A percentile compares a stretch with the other conserved stretches of the same genome.
Evolutionary conservation across 2,329 filamentous ascomycete genomes (phyloP).

Genomic region (Phaeosphaeria sp.): DNA sequence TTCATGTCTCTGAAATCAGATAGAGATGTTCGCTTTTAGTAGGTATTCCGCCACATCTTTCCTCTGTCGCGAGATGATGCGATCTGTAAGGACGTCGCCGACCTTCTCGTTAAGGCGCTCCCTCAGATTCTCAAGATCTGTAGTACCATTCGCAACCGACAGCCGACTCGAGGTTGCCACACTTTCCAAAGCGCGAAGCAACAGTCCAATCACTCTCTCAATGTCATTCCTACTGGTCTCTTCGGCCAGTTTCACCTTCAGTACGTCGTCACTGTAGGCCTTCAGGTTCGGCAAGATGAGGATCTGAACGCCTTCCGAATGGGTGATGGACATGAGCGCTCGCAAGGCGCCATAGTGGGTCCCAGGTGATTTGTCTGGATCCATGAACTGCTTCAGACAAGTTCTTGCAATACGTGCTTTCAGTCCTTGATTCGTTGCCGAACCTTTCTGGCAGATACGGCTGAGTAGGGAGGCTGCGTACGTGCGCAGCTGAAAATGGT

Average conservation of each 20-base stretch:
- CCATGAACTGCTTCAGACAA: slow-evolving; percentile 89
- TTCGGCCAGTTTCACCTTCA: slow-evolving; percentile 60
- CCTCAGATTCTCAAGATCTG: slow-evolving; percentile 49
- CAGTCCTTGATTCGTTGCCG: slow-evolving; percentile 78
- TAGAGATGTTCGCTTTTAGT: slow-evolving; percentile 29
- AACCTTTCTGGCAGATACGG: slow-evolving; percentile 81
- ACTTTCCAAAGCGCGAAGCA: slow-evolving; percentile 63
- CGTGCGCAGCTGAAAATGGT: slow-evolving; percentile 82
- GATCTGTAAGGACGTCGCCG: slow-evolving; percentile 52
- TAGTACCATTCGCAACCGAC: slow-evolving; percentile 47
- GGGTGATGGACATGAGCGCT: slow-evolving; percentile 80
- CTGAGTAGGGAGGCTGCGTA: slow-evolving; percentile 82
- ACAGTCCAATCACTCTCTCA: slow-evolving; percentile 64
- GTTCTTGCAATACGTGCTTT: slow-evolving; percentile 90
- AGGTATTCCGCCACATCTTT: slow-evolving; percentile 26
- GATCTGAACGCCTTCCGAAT: slow-evolving; percentile 66
- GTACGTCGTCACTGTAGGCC: slow-evolving; percentile 64
- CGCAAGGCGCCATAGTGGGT: slow-evolving; percentile 89
- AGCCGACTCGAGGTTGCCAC: slow-evolving; percentile 57
- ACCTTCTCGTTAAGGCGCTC: slow-evolving; percentile 51
- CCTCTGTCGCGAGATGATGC: slow-evolving; percentile 37
- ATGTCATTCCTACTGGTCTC: slow-evolving; percentile 64
- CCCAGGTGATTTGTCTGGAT: slow-evolving; percentile 80
- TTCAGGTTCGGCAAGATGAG: slow-evolving; percentile 71
- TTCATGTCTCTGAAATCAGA: slow-evolving; percentile 10